Percentiles rank a stretch among this genome's conserved stretches.
Conservation (phyloP, 2,329 filamentous ascomycete species). For the Pezicula rhizophila region DNA sequence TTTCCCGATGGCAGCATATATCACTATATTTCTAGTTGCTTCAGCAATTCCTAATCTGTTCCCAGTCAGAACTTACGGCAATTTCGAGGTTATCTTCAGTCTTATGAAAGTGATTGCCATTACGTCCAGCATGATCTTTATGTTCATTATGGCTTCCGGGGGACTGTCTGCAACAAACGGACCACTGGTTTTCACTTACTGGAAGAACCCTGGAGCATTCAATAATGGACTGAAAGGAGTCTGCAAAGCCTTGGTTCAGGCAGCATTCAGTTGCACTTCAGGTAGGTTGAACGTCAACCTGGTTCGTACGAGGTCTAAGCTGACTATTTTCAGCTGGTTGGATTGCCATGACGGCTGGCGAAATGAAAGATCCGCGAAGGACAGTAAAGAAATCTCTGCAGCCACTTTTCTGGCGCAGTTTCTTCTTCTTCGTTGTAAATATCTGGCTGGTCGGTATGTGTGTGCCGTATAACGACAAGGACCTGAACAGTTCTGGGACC, state of each 20-base stretch:
- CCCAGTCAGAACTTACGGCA: constrained; percentile 47
- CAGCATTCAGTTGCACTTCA: constrained; percentile 51
- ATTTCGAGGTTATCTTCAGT: constrained; percentile 51
- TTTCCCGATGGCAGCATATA: constrained; percentile 46
- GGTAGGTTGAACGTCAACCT: constrained; percentile 31
- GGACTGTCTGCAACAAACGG: constrained; percentile 32
- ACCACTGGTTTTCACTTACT: constrained; percentile 36
- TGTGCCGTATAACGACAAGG: constrained; percentile 25
- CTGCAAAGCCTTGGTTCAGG: constrained; percentile 55
- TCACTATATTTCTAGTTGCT: constrained; percentile 46
- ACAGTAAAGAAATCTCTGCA: constrained; percentile 33
- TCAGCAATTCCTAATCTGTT: constrained; percentile 45
- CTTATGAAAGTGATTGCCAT: constrained; percentile 50
- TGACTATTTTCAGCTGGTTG: constrained; percentile 36
- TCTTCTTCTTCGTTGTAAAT: constrained; percentile 35
- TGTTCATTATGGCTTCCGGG: constrained; percentile 49
- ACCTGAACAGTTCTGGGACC: constrained; percentile 16
- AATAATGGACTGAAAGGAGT: constrained; percentile 55
- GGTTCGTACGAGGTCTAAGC: neutral
- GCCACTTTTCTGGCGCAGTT: constrained; percentile 38
- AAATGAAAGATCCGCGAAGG: constrained; percentile 47
- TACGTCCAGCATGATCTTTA: constrained; percentile 55
- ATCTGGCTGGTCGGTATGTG: constrained; percentile 35
- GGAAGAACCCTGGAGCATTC: constrained; percentile 49
- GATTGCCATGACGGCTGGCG: constrained; percentile 51